Base-by-base conservation (phyloP, 2,329 filamentous ascomycete genomes). In the Apiospora rasikravindrae region DNA sequence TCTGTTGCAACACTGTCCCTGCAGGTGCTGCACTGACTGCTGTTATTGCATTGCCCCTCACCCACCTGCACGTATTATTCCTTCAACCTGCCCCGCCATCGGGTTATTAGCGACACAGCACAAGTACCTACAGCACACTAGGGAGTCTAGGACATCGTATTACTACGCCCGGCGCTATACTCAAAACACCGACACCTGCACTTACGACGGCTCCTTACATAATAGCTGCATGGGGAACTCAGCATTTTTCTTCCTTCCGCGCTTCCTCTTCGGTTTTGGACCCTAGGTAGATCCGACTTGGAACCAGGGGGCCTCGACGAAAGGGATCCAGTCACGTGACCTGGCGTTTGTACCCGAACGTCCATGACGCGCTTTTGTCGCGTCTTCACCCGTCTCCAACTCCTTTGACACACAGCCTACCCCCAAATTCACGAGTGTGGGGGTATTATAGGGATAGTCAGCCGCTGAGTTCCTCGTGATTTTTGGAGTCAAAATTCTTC, bases 151-250 rank as follows among this genome's bases (percentile, higher is more conserved):
- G 26, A 57, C 51, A 33, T 33, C 51, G 51, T 61, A 37, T 22
- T 61, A 61, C 53, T 61, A 37, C 53, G 29, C 19, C 53, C 29
- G 57, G 57, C 57, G 57, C 57, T 64, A 64, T 64, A 64, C 57
- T 64, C 57, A 64, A 64, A 64, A 64, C 57, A 33, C 57, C 57
- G 57, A 40, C 4, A 22, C 57, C 57, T 64, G 57, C 57, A 37
- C 53, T 29, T 22, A 61, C n/a, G 53, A 61, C 53, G 53, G 53
- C 53, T 61, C 26, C 53, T 61, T 61, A 61, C 53, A 61, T 37
- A 61, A 61, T 37, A 37, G 53, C 53, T 61, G 29, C 53, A 61
- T 61, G 53, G 37, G 16, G 53, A 37, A 61, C 53, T 64, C n/a
- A 37, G 6, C 37, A 37, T 33, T 64, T 61, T 22, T 64, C 8